Evolutionary conservation across 257 asterid genomes (phyloP).

Genomic region (Capsicum rhomboideum): DNA sequence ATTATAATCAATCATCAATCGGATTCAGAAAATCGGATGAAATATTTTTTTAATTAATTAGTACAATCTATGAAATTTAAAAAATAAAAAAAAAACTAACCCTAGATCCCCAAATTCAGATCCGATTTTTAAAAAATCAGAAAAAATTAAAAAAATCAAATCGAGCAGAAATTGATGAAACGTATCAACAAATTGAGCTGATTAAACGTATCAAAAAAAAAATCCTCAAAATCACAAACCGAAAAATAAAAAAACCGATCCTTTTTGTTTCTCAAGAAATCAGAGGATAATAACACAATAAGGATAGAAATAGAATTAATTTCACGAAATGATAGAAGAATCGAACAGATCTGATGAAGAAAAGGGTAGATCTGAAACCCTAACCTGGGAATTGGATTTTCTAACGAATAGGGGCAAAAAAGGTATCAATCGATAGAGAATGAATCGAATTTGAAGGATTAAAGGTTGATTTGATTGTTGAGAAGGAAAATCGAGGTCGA

Average conservation of each 20-base stretch:
- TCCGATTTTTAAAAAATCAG: background rate
- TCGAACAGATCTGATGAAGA: slow-evolving; percentile 7
- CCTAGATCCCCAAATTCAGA: slow-evolving; percentile 11
- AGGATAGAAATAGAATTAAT: background rate
- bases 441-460: slow-evolving; percentile 8
- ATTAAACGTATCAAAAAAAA: background rate
- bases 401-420: background rate
- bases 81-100: background rate
- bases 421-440: slow-evolving; percentile 12
- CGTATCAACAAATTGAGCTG: background rate
- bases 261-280: background rate
- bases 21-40: background rate
- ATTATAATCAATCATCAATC: background rate
- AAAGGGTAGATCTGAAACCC: slow-evolving; percentile 12
- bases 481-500: slow-evolving; percentile 4
- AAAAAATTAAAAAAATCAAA: background rate
- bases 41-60: background rate
- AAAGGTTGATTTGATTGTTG: background rate
- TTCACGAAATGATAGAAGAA: background rate
- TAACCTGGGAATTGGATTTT: slow-evolving; percentile 14
- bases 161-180: background rate
- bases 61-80: background rate
- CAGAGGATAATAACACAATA: background rate
- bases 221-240: background rate
- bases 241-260: background rate